Conservation (phyloP, 805 yeast genomes). For the Grigorovia transvaalensis region DNA sequence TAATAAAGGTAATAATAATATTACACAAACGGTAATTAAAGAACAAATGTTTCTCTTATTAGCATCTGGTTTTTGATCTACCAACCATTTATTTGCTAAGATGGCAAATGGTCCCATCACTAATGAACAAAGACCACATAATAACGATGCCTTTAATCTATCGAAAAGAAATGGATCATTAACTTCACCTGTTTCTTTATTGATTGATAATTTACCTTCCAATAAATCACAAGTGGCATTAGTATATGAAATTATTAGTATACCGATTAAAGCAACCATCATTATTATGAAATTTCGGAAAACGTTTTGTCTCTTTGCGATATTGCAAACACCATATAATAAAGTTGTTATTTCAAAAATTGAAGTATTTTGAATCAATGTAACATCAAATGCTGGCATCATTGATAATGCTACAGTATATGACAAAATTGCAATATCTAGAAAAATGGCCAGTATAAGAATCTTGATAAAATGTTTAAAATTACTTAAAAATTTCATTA, state of each 20-base stretch:
- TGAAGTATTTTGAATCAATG: constrained; percentile 24
- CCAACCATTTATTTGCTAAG: constrained; percentile 23
- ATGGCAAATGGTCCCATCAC: constrained; percentile 26
- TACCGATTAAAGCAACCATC: constrained; percentile 21
- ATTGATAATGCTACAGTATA: constrained; percentile 19
- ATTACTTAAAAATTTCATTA: neutral
- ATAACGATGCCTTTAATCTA: constrained; percentile 26
- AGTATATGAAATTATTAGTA: constrained; percentile 25
- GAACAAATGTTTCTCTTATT: constrained; percentile 8
- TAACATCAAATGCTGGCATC: constrained; percentile 26
- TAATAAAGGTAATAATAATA: constrained; percentile 15
- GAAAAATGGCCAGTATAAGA: constrained; percentile 12
- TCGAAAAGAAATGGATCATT: constrained; percentile 28
- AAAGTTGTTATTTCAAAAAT: constrained; percentile 26
- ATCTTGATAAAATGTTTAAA: constrained; percentile 9
- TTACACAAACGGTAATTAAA: constrained; percentile 16
- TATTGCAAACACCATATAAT: constrained; percentile 23
- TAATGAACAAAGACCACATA: constrained; percentile 26
- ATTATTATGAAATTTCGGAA: constrained; percentile 21
- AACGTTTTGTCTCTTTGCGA: constrained; percentile 18
- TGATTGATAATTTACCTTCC: constrained; percentile 26
- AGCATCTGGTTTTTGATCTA: constrained; percentile 1
- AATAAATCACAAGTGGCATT: constrained; percentile 26
- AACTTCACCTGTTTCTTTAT: constrained; percentile 27
- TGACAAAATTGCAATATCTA: constrained; percentile 13